These are phyloP conservation scores for Arctium lappa DNA, from an alignment of 129 eudicot genomes.

Conservation along the genomic window DNA sequence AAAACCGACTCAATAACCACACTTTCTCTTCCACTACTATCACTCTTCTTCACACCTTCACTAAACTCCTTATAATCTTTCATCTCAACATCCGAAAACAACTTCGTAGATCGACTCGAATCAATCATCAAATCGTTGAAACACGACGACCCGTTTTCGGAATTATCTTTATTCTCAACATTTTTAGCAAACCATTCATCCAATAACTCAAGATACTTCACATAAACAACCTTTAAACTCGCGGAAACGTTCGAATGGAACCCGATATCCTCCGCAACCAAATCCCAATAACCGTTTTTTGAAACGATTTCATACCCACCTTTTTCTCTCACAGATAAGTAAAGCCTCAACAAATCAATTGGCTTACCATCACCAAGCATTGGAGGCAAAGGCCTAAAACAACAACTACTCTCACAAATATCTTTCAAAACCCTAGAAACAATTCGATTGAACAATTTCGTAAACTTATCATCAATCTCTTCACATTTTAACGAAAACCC, in stretches of 20 bases:
- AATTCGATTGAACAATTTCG: constrained; percentile 33
- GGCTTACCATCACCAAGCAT: constrained; percentile 59
- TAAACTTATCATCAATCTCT: constrained; percentile 19
- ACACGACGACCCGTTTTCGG: constrained; percentile 31
- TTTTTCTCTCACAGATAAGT: constrained; percentile 46
- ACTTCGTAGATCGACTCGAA: background rate
- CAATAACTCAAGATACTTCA: constrained; percentile 49
- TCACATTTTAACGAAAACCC: constrained; percentile 21
- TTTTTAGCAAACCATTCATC: constrained; percentile 41
- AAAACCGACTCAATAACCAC: constrained; percentile 18
- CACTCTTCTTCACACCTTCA: constrained; percentile 13
- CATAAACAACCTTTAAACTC: constrained; percentile 53
- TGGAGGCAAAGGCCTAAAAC: constrained; percentile 56
- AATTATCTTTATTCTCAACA: constrained; percentile 14
- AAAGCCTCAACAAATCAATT: constrained; percentile 59
- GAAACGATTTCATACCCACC: constrained; percentile 58
- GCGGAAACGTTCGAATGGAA: constrained; percentile 25
- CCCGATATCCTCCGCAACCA: constrained; percentile 50
- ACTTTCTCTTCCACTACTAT: constrained; percentile 22
- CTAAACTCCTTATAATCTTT: constrained; percentile 26
- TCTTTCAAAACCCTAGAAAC: constrained; percentile 30
- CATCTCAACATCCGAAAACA: constrained; percentile 27
- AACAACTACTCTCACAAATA: constrained; percentile 23
- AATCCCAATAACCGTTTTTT: constrained; percentile 41
- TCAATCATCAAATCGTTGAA: constrained; percentile 24